Evolutionary conservation across 495 filamentous ascomycete genomes (phyloP).

Genomic region (Barbatosphaeria neglecta): DNA sequence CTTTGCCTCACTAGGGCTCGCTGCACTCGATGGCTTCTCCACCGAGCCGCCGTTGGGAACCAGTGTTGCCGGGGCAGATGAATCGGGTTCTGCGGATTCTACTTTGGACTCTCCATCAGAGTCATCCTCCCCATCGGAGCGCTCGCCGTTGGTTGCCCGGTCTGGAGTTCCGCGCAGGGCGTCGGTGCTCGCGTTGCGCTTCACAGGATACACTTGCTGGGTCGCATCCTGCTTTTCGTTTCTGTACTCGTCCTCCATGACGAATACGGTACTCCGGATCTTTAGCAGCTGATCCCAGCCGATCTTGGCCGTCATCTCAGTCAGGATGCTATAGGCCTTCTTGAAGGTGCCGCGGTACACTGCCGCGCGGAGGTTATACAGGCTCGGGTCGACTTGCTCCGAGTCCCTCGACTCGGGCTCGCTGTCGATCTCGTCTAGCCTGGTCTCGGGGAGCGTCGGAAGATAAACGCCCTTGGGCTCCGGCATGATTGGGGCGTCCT

Average conservation of each 20-base stretch:
- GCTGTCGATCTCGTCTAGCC: constrained; percentile 85
- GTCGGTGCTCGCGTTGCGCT: constrained; percentile 63
- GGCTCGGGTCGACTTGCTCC: constrained; percentile 76
- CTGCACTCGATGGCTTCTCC: constrained; percentile 69
- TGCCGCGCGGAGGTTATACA: constrained; percentile 78
- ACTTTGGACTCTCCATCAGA: constrained; percentile 29
- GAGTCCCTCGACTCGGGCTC: constrained; percentile 70
- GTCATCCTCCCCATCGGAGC: constrained; percentile 30
- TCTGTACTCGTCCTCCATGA: constrained; percentile 98
- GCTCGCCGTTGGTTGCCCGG: constrained; percentile 50
- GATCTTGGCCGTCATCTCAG: constrained; percentile 87
- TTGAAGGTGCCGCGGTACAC: constrained; percentile 88
- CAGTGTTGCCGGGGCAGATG: constrained; percentile 17
- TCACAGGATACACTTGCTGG: constrained; percentile 36
- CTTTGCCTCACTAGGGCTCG: constrained; percentile 72
- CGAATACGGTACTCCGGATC: constrained; percentile 90
- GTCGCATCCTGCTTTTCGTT: constrained; percentile 65
- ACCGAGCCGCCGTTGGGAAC: constrained; percentile 34
- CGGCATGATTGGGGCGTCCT: constrained; percentile 88
- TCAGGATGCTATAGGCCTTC: constrained; percentile 86
- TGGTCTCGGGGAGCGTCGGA: constrained; percentile 77
- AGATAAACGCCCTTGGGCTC: constrained; percentile 77
- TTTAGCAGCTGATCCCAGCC: constrained; percentile 94
- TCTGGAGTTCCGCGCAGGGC: constrained; percentile 57
- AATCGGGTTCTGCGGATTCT: constrained; percentile 13